These are phyloP conservation scores for Edaphochlamys debaryana DNA, from an alignment of 139 green algal genomes.

Conservation along the genomic window DNA sequence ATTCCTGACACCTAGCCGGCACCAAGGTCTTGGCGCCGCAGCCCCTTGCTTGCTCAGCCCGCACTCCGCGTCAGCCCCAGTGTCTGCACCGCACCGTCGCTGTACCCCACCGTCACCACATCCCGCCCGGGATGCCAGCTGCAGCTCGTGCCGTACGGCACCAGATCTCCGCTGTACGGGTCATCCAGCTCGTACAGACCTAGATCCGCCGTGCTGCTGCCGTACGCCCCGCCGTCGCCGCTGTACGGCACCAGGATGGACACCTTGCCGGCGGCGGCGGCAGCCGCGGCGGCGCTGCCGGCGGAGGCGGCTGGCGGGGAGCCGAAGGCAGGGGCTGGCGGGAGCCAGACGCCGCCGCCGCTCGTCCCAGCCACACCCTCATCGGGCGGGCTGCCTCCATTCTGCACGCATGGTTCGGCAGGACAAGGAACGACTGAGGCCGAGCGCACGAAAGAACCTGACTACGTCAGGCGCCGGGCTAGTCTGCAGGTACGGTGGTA, in stretches of 20 bases:
- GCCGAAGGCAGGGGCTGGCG: no score
- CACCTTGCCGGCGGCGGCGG: not conserved
- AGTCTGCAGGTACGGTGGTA: no score
- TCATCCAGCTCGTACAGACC: not conserved
- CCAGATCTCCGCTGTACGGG: not conserved
- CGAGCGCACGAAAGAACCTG: no score
- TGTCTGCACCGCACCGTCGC: constrained; percentile 13
- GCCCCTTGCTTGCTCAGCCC: no score
- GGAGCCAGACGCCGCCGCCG: not conserved
- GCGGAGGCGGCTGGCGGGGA: not conserved
- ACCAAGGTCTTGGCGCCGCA: no score
- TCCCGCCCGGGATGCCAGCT: constrained; percentile 22
- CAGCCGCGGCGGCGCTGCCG: not conserved
- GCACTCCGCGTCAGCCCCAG: not conserved
- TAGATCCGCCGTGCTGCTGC: not conserved
- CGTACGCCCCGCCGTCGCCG: not conserved
- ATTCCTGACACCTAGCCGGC: no score
- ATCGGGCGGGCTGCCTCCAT: not conserved
- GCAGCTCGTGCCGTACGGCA: constrained; percentile 19
- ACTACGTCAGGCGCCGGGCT: no score
- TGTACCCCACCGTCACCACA: constrained; percentile 32
- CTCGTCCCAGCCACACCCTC: not conserved
- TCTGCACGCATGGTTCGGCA: no score
- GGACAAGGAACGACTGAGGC: no score
- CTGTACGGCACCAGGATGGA: constrained; percentile 34